Base-by-base conservation (phyloP, 2,329 filamentous ascomycete genomes). In the Hypoxylon sp. region DNA sequence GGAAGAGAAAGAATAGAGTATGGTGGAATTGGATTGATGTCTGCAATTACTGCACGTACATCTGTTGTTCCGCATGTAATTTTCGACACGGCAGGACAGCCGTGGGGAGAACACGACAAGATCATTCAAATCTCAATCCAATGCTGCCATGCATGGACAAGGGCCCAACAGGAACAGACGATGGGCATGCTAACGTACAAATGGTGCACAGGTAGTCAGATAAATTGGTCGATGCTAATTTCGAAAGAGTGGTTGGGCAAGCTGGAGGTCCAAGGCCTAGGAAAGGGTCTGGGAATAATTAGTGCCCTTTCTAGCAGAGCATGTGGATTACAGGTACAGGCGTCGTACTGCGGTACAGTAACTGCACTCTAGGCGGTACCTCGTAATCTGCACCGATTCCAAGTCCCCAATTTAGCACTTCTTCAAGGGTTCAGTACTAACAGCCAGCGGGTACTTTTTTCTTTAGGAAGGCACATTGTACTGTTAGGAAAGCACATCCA, bases 181-280 rank as follows among this genome's bases (percentile, higher is more conserved):
- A 66, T 61, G 56, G 56, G 59, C 56, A 68, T 66, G n/a, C 66
- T 66, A 68, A 61, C 53, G 47, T 46, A 43, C 51, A 43, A 32
- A 45, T 53, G 55, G 59, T 63, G 54, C 46, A 43, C 51, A 56
- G 46, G 53, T 54, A 57, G 47, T 51, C 48, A 56, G 53, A 54
- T 66, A 46, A 58, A 27, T 64, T 65, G 64, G 67, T 61, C 64
- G 64, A 68, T 70, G 56, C 65, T 70, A 70, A 70, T 70, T 70
- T 70, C 61, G 61, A 61, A 58, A 59, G 47, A 41, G 61, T 27
- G 25, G 25, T 56, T 27, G 30, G 51, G 52, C 51, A 56, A 64
- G 57, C 37, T 63, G 37, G 52, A 50, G 51, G 25, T 47, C 47
- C 25, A 58, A 58, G 53, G 30, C 25, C 37, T 41, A 30, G 25